Percentiles rank a stretch among this genome's conserved stretches.
phyloP scores from a whole-genome alignment of 2,329 filamentous ascomycete genomes.

The Alternaria burnsii region DNA sequence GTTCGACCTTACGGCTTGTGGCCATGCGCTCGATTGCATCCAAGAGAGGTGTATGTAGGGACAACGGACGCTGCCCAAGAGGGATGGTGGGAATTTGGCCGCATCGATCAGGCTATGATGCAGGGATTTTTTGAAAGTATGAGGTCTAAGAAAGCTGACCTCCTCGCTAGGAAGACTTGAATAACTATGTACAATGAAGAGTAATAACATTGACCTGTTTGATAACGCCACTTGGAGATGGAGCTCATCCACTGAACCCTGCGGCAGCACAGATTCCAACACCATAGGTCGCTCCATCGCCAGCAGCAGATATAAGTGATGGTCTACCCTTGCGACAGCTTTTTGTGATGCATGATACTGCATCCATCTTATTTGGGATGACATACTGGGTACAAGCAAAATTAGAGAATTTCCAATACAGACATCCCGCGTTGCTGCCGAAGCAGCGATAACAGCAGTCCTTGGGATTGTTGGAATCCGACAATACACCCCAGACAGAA shows the following conservation, averaged over 20 bases:
- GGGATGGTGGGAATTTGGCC: slow-evolving; percentile 20
- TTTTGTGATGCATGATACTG: neutral
- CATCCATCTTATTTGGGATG: neutral
- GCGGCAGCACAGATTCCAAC: neutral
- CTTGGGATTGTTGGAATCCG: neutral
- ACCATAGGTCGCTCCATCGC: neutral
- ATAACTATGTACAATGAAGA: neutral
- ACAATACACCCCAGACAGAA: neutral
- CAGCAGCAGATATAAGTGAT: neutral
- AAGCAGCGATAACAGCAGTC: neutral
- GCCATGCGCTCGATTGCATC: slow-evolving; percentile 24
- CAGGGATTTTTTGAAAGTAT: slow-evolving; percentile 5
- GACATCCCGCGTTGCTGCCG: neutral
- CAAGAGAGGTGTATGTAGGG: slow-evolving; percentile 25
- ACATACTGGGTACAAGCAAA: neutral
- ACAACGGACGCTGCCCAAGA: slow-evolving; percentile 20
- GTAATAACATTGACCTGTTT: neutral
- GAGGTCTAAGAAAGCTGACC: slow-evolving; percentile 5
- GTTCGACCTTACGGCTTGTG: slow-evolving; percentile 18
- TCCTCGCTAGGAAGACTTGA: neutral
- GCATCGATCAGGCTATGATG: slow-evolving; percentile 7
- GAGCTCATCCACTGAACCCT: neutral
- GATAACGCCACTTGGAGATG: neutral
- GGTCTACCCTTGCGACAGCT: neutral
- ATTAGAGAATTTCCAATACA: neutral